These are phyloP conservation scores for Heliosperma pusillum DNA, from an alignment of 148 eudicot species.

Conservation along the genomic window DNA sequence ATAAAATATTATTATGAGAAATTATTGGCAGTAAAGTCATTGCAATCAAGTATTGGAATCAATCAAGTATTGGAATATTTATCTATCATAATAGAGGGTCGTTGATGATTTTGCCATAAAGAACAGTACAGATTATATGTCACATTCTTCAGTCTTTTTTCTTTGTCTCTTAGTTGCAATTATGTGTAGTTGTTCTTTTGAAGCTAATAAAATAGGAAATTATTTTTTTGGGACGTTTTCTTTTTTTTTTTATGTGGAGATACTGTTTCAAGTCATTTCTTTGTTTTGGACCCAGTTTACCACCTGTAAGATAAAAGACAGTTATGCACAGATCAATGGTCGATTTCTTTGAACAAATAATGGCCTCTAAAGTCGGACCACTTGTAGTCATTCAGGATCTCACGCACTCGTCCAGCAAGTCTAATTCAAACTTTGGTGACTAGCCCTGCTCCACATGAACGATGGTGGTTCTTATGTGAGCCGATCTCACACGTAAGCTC, in stretches of 20 bases:
- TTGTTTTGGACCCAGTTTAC: constrained; percentile 5
- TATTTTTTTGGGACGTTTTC: not conserved
- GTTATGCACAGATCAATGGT: not conserved
- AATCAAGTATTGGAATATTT: not conserved
- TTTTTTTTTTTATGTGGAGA: not conserved
- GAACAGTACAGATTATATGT: constrained; percentile 6
- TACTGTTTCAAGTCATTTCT: not conserved
- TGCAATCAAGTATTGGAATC: no score
- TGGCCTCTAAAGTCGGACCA: not conserved
- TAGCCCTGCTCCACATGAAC: not conserved
- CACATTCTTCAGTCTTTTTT: not conserved
- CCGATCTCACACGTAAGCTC: not conserved
- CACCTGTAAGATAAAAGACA: not conserved
- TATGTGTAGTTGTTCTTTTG: not conserved
- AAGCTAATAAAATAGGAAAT: constrained; percentile 3
- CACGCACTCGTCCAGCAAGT: not conserved
- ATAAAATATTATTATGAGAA: not conserved
- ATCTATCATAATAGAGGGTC: constrained; percentile 15
- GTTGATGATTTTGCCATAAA: constrained; percentile 6
- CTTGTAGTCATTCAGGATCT: not conserved
- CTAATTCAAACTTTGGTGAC: not conserved
- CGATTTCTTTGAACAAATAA: not conserved
- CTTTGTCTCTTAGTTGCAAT: constrained; percentile 12
- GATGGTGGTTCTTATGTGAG: not conserved
- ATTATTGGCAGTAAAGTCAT: constrained; percentile 1